Percentiles rank a stretch among this genome's conserved stretches.
phyloP scores from a whole-genome alignment of 768 basidiomycete species.

The Neoboletus magnificus region DNA sequence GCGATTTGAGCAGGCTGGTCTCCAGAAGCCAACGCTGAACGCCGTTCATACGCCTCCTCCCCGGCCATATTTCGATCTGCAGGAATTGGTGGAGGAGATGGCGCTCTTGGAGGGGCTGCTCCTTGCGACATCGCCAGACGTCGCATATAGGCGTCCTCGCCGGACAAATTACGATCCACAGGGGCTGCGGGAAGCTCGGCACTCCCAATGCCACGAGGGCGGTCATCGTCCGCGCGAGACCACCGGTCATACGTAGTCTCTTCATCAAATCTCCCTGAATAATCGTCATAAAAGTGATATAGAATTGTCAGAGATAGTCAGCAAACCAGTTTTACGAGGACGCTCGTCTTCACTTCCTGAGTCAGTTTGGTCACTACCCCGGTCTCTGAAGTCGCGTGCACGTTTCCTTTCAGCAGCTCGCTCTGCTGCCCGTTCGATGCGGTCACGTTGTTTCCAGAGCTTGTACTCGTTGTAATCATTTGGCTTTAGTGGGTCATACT shows the following conservation, averaged over 20 bases:
- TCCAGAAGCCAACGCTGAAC: constrained; percentile 62
- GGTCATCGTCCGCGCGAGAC: constrained; percentile 52
- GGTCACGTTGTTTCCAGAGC: constrained; percentile 70
- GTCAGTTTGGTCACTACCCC: constrained; percentile 59
- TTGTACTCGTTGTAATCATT: constrained; percentile 92
- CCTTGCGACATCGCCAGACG: constrained; percentile 66
- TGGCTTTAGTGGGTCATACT: constrained; percentile 77
- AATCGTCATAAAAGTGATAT: constrained; percentile 26
- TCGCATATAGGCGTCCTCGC: constrained; percentile 79
- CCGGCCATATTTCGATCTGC: constrained; percentile 54
- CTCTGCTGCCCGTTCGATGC: constrained; percentile 64
- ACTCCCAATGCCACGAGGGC: constrained; percentile 25
- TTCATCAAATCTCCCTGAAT: constrained; percentile 35
- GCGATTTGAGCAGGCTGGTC: constrained; percentile 16
- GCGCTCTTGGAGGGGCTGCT: constrained; percentile 13
- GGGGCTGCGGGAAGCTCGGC: constrained; percentile 31
- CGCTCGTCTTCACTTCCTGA: constrained; percentile 66
- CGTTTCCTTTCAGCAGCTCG: constrained; percentile 61
- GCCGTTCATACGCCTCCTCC: constrained; percentile 77
- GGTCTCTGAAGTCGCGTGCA: constrained; percentile 44
- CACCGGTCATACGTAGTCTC: constrained; percentile 47
- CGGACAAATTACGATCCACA: constrained; percentile 52
- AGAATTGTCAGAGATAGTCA: background rate
- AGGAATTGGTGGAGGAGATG: constrained; percentile 34
- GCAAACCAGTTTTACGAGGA: constrained; percentile 64